These are phyloP conservation scores for Lactarius deliciosus DNA, from an alignment of 768 basidiomycete species.

Conservation along the genomic window DNA sequence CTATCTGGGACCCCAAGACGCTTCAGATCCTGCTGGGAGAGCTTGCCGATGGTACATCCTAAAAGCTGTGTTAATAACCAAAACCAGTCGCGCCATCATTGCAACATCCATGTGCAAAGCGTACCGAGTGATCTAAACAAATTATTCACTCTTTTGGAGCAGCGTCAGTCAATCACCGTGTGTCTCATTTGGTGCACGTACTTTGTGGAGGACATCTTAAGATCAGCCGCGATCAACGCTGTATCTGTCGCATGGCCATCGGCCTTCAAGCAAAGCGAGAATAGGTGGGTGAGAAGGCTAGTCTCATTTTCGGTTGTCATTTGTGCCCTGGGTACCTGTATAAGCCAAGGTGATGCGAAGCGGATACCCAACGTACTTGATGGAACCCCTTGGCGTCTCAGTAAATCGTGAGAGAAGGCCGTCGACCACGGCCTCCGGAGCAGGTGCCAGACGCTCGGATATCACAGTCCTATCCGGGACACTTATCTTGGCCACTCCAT, in stretches of 20 bases:
- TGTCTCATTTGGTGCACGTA: slow-evolving; percentile 35
- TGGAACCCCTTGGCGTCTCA: slow-evolving; percentile 66
- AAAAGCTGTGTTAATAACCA: not conserved
- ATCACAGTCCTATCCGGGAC: slow-evolving; percentile 52
- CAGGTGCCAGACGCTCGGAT: slow-evolving; percentile 52
- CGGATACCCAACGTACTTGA: slow-evolving; percentile 47
- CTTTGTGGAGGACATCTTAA: slow-evolving; percentile 64
- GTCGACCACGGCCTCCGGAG: slow-evolving; percentile 69
- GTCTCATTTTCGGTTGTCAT: slow-evolving; percentile 69
- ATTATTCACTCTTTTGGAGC: slow-evolving; percentile 49
- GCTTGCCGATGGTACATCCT: slow-evolving; percentile 72
- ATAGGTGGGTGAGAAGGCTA: slow-evolving; percentile 72
- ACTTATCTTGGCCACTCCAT: slow-evolving; percentile 40
- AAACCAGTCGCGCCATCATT: not conserved
- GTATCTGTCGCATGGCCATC: slow-evolving; percentile 78
- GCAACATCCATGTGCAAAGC: not conserved
- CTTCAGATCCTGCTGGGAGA: slow-evolving; percentile 62
- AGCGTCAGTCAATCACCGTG: slow-evolving; percentile 20
- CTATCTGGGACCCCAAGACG: slow-evolving; percentile 65
- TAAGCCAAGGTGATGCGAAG: not conserved
- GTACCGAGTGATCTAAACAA: slow-evolving; percentile 75
- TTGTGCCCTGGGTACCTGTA: slow-evolving; percentile 35
- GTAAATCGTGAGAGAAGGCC: slow-evolving; percentile 78
- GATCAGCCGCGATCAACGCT: slow-evolving; percentile 65
- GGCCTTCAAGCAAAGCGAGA: slow-evolving; percentile 75